Conservation (phyloP, 2,329 filamentous ascomycete species). For the Torrubiella hemipterigena region DNA sequence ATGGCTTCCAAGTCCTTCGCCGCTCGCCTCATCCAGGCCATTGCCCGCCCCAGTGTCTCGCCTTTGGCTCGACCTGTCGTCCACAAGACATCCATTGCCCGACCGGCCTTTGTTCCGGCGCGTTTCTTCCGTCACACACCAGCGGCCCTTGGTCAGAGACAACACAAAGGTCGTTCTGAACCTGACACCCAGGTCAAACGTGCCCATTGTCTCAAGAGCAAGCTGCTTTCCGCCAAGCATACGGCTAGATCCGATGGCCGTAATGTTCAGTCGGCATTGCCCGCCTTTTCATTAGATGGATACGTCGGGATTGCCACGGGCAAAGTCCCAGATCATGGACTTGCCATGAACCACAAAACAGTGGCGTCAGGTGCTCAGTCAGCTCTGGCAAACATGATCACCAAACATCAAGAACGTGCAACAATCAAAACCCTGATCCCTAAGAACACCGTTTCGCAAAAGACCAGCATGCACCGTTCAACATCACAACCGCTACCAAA, state of each 20-base stretch:
- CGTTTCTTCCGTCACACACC: no score
- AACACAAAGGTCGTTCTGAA: constrained; percentile 61
- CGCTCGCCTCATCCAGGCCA: constrained; percentile 16
- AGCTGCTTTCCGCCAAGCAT: constrained; percentile 59
- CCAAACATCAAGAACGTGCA: no score
- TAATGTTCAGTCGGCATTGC: constrained; percentile 75
- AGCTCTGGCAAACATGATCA: constrained; percentile 88
- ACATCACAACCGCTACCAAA: no score
- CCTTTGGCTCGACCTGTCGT: constrained; percentile 5
- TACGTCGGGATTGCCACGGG: constrained; percentile 80
- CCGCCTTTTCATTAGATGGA: constrained; percentile 75
- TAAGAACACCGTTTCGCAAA: not conserved
- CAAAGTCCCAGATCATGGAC: constrained; percentile 74
- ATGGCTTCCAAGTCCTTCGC: constrained; percentile 12
- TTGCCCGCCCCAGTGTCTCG: constrained; percentile 13
- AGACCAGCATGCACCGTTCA: constrained; percentile 16
- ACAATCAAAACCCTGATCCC: not conserved
- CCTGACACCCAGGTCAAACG: constrained; percentile 70
- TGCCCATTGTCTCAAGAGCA: constrained; percentile 63
- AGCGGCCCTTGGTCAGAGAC: no score
- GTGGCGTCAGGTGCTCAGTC: constrained; percentile 80
- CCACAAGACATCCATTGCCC: constrained; percentile 8
- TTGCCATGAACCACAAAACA: constrained; percentile 88
- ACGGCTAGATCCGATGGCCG: constrained; percentile 66
- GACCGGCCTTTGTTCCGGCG: constrained; percentile 12